Percentiles rank a stretch among this genome's conserved stretches.
These are phyloP conservation scores for Epichloe gansuensis DNA, from an alignment of 2,329 filamentous ascomycete genomes.

Conservation along the genomic window DNA sequence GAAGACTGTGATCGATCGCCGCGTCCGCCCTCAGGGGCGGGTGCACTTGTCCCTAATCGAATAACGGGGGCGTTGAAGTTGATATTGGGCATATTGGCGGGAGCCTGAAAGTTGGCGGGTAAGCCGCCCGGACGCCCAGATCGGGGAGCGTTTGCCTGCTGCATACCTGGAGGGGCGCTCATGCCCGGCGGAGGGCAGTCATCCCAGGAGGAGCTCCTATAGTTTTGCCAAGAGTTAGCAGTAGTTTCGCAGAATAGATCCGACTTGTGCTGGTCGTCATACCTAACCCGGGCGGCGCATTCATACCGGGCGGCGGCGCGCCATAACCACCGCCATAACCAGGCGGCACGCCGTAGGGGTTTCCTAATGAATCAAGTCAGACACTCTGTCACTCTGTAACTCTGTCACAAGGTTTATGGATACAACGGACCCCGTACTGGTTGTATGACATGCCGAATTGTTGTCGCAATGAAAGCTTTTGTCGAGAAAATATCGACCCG, in stretches of 20 bases:
- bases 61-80: conserved; percentile 98
- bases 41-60: conserved; percentile 73
- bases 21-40: conserved; percentile 29
- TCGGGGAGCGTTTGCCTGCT: conserved; percentile 60
- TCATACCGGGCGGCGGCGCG: conserved; percentile 52
- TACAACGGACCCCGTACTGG: conserved; percentile 40
- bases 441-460: conserved; percentile 41
- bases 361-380: conserved; percentile 14
- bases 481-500: neutral
- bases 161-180: conserved; percentile 69
- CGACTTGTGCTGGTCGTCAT: conserved; percentile 21
- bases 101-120: conserved; percentile 75
- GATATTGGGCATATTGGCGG: conserved; percentile 88
- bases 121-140: conserved; percentile 71
- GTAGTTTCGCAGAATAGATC: neutral
- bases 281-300: conserved; percentile 75
- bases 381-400: neutral
- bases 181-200: conserved; percentile 69
- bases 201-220: conserved; percentile 68
- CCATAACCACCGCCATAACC: conserved; percentile 57
- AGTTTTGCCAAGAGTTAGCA: conserved; percentile 1
- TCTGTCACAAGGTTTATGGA: neutral
- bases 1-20: conserved; percentile 23
- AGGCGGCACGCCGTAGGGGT: conserved; percentile 63
- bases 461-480: neutral